Percentiles rank a stretch among this genome's conserved stretches.
Conservation (phyloP, 2,329 filamentous ascomycete genomes). For the Cladobotryum protrusum region DNA sequence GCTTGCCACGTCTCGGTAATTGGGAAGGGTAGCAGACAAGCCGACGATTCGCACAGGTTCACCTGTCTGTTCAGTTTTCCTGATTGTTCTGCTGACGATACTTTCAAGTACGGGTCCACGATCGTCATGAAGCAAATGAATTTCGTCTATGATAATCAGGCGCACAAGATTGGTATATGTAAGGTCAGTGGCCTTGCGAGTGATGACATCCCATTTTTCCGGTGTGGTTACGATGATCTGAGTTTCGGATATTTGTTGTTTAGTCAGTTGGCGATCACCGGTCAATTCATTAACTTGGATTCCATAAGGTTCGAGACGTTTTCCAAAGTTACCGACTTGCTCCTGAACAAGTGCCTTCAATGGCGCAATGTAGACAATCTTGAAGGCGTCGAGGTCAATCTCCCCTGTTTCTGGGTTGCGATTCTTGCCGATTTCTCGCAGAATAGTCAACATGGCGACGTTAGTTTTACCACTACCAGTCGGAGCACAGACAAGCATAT, state of each 20-base stretch:
- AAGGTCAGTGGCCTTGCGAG: constrained; percentile 91
- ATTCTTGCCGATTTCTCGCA: constrained; percentile 95
- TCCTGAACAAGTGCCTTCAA: constrained; percentile 95
- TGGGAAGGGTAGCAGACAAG: constrained; percentile 89
- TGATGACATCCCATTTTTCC: constrained; percentile 99
- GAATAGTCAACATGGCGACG: constrained; percentile 93
- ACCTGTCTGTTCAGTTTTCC: constrained; percentile 87
- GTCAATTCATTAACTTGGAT: constrained; percentile 94
- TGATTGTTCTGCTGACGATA: constrained; percentile 90
- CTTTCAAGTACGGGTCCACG: constrained; percentile 95
- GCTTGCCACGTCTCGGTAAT: constrained; percentile 92
- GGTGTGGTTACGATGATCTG: constrained; percentile 98
- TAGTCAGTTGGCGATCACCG: constrained; percentile 94
- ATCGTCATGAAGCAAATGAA: constrained; percentile 94
- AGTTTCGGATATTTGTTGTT: constrained; percentile 96
- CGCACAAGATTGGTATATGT: constrained; percentile 97
- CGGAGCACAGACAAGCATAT: constrained; percentile 95
- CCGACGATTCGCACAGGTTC: constrained; percentile 89
- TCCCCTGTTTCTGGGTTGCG: constrained; percentile 83
- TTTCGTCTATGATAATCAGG: constrained; percentile 94
- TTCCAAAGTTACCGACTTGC: constrained; percentile 95
- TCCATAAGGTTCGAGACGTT: constrained; percentile 81
- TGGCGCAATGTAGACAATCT: constrained; percentile 96
- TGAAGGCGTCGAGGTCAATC: constrained; percentile 93
- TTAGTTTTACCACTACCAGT: constrained; percentile 98